Evolutionary conservation across 306 rosid species (phyloP).

Genomic region (Macrotyloma uniflorum): DNA sequence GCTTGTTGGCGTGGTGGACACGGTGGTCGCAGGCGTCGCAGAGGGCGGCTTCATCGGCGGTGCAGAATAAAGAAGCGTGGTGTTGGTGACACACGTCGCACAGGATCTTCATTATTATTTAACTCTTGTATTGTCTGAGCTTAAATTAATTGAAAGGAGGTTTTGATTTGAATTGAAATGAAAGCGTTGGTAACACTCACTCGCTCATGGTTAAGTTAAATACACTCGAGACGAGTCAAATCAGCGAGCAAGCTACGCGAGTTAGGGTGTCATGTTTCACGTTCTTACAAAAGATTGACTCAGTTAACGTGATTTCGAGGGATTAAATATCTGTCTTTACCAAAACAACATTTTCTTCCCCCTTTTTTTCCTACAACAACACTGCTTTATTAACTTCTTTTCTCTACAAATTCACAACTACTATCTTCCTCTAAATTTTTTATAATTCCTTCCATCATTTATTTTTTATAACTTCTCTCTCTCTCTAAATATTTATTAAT

Average conservation of each 20-base stretch:
- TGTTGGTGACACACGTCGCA: conserved; percentile 80
- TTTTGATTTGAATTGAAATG: background rate
- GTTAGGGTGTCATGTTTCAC: conserved; percentile 10
- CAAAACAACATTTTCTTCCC: background rate
- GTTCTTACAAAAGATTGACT: background rate
- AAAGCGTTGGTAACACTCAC: background rate
- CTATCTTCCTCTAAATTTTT: no score
- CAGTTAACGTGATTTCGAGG: background rate
- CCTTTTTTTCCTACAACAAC: no score
- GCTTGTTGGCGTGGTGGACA: conserved; percentile 93
- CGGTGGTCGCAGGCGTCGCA: conserved; percentile 82
- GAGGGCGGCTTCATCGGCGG: conserved; percentile 95
- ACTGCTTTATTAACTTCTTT: no score
- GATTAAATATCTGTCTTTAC: background rate
- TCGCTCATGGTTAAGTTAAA: background rate
- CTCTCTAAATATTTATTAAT: no score
- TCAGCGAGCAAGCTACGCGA: background rate
- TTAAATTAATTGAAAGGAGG: background rate
- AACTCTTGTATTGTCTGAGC: background rate
- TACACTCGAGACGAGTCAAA: background rate
- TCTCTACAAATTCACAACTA: no score
- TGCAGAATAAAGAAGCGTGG: conserved; percentile 80
- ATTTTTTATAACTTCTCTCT: no score
- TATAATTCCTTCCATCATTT: no score
- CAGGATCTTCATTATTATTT: conserved; percentile 69